Evolutionary conservation across 2,329 filamentous ascomycete species (phyloP).

Genomic region (Fusarium caatingaense): DNA sequence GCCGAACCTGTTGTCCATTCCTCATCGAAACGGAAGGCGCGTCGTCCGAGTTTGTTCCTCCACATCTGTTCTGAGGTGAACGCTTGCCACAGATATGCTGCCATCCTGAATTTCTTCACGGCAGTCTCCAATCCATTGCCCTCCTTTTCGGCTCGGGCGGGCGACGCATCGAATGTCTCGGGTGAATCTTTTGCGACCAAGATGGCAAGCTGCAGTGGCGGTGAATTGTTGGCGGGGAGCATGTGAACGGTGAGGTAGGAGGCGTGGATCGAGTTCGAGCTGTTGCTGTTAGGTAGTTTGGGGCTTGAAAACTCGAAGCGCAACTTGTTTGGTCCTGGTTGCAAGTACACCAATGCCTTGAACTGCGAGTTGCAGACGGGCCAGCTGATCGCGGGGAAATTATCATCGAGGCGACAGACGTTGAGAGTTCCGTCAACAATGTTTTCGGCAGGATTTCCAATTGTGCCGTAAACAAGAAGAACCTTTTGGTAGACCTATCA

Average conservation of each 20-base stretch:
- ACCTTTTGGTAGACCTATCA: slow-evolving; percentile 89
- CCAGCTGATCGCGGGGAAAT: slow-evolving; percentile 85
- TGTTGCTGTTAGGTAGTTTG: slow-evolving; percentile 77
- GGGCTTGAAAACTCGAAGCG: slow-evolving; percentile 89
- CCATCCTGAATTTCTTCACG: slow-evolving; percentile 91
- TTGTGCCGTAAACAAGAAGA: slow-evolving; percentile 81
- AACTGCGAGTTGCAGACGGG: slow-evolving; percentile 91
- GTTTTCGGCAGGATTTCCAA: slow-evolving; percentile 76
- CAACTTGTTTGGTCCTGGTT: slow-evolving; percentile 88
- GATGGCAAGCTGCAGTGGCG: slow-evolving; percentile 90
- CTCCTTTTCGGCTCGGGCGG: slow-evolving; percentile 79
- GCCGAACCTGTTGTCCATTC: slow-evolving; percentile 90
- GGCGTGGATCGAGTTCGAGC: slow-evolving; percentile 77
- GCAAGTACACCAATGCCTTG: slow-evolving; percentile 90
- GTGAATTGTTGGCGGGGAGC: slow-evolving; percentile 79
- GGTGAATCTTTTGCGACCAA: slow-evolving; percentile 89
- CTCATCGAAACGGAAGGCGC: slow-evolving; percentile 92
- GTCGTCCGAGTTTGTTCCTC: slow-evolving; percentile 85
- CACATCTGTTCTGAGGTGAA: slow-evolving; percentile 98
- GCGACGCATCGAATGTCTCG: slow-evolving; percentile 84
- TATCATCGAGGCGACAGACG: slow-evolving; percentile 84
- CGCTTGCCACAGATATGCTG: slow-evolving; percentile 95
- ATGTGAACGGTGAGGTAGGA: slow-evolving; percentile 88
- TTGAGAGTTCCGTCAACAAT: slow-evolving; percentile 82
- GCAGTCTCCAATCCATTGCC: slow-evolving; percentile 85